phyloP scores from a whole-genome alignment of 2,329 filamentous ascomycete genomes.

The Penicillium sp. region DNA sequence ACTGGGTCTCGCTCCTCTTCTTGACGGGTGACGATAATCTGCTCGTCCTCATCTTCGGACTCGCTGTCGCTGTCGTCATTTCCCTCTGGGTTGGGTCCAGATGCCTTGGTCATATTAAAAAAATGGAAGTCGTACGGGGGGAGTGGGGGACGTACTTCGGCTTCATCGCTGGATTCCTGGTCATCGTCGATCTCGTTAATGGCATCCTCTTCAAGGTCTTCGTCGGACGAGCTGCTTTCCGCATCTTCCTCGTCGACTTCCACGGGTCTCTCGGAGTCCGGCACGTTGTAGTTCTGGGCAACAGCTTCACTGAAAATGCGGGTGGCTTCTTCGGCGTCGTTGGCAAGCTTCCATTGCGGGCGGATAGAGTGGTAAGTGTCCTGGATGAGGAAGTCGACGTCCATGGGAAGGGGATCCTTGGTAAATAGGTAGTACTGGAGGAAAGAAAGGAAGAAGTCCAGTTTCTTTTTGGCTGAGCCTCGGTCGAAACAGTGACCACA shows the following conservation, averaged over 20 bases:
- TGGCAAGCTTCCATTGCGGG: constrained; percentile 88
- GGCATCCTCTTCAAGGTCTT: constrained; percentile 67
- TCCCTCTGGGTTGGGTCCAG: constrained; percentile 50
- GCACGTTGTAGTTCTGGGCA: constrained; percentile 81
- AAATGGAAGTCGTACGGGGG: background rate
- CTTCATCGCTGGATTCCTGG: constrained; percentile 52
- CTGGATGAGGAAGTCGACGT: constrained; percentile 94
- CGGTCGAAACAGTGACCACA: constrained; percentile 96
- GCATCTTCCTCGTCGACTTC: constrained; percentile 78
- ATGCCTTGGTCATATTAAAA: constrained; percentile 35
- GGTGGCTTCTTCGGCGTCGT: constrained; percentile 78
- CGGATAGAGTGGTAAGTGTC: constrained; percentile 84
- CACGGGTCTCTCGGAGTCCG: constrained; percentile 66
- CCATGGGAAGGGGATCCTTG: constrained; percentile 89
- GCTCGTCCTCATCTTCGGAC: constrained; percentile 71
- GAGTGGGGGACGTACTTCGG: constrained; percentile 34
- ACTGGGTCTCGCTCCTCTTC: constrained; percentile 91
- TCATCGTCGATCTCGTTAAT: constrained; percentile 60
- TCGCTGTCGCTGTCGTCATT: constrained; percentile 47
- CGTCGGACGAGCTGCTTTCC: constrained; percentile 73
- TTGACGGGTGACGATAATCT: constrained; percentile 86
- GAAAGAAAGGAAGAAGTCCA: constrained; percentile 96
- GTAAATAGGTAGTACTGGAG: constrained; percentile 92
- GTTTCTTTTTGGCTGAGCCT: constrained; percentile 90
- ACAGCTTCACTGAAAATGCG: constrained; percentile 85